phyloP scores from a whole-genome alignment of 2,329 filamentous ascomycete species.

The Rhynchosporium secalis region DNA sequence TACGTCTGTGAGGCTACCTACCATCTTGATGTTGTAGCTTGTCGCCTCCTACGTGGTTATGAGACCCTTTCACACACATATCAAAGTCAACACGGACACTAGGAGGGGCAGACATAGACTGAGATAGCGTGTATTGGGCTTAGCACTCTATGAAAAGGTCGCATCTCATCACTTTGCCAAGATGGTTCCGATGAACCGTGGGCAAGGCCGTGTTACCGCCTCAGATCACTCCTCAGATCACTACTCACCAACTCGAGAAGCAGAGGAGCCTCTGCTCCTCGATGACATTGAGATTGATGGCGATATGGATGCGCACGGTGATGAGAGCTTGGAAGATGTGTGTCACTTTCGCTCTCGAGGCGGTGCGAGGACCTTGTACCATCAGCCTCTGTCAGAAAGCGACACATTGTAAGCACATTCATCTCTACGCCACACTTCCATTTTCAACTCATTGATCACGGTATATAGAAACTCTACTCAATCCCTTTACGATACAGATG shows the following conservation, averaged over 20 bases:
- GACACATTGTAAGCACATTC: slow-evolving; percentile 30
- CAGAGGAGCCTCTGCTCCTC: slow-evolving; percentile 18
- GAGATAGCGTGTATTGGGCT: slow-evolving; percentile 3
- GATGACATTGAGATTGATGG: slow-evolving; percentile 19
- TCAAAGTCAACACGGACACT: slow-evolving; percentile 12
- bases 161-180: neutral
- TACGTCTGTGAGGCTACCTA: neutral
- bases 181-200: slow-evolving; percentile 16
- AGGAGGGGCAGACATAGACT: slow-evolving; percentile 10
- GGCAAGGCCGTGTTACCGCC: neutral
- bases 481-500: slow-evolving; percentile 37
- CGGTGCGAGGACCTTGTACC: slow-evolving; percentile 26
- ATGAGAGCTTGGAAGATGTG: slow-evolving; percentile 21
- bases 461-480: slow-evolving; percentile 36
- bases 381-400: slow-evolving; percentile 25
- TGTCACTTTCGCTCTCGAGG: slow-evolving; percentile 8
- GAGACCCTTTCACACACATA: neutral
- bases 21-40: neutral
- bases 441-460: neutral
- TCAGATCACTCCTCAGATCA: slow-evolving; percentile 9
- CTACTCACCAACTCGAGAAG: slow-evolving; percentile 10
- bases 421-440: neutral
- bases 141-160: neutral
- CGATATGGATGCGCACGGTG: neutral
- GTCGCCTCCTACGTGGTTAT: neutral